Conservation (phyloP, 2,329 filamentous ascomycete species). For the Sarocladium oryzae region DNA sequence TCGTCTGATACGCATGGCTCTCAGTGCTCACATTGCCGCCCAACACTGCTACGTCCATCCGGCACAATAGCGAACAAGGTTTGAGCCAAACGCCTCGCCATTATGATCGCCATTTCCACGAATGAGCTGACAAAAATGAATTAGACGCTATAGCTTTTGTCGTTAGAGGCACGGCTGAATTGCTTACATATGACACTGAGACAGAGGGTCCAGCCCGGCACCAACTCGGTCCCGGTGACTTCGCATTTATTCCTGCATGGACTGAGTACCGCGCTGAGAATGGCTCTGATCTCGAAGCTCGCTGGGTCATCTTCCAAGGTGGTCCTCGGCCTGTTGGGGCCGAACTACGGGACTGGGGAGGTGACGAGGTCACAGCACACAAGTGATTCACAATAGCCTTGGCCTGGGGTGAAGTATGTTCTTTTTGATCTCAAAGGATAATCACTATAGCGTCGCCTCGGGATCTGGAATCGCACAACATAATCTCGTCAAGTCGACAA, state of each 20-base stretch:
- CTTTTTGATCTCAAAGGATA: too few species aligned
- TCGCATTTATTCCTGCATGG: constrained; percentile 63
- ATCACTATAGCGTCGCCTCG: too few species aligned
- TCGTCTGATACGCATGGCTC: not conserved
- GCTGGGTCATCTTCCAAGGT: constrained; percentile 60
- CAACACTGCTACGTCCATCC: constrained; percentile 53
- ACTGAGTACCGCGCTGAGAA: constrained; percentile 67
- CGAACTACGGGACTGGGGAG: constrained; percentile 57
- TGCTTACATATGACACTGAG: constrained; percentile 52
- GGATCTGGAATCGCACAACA: not conserved
- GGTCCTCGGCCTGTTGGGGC: constrained; percentile 55
- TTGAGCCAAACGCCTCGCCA: constrained; percentile 15
- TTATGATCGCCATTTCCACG: not conserved
- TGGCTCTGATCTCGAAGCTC: constrained; percentile 51
- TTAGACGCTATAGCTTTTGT: constrained; percentile 64
- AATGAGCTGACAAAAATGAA: not conserved
- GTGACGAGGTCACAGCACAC: constrained; percentile 27
- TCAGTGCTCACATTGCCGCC: constrained; percentile 58
- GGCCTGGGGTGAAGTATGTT: too few species aligned
- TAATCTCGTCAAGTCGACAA: constrained; percentile 23
- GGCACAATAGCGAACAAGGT: constrained; percentile 66
- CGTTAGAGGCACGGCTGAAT: constrained; percentile 51
- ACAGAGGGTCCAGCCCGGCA: constrained; percentile 45
- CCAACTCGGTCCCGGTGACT: constrained; percentile 56
- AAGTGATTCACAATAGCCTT: not conserved